These are phyloP conservation scores for Alternaria sp. DNA, from an alignment of 2,329 filamentous ascomycete species.

Conservation along the genomic window DNA sequence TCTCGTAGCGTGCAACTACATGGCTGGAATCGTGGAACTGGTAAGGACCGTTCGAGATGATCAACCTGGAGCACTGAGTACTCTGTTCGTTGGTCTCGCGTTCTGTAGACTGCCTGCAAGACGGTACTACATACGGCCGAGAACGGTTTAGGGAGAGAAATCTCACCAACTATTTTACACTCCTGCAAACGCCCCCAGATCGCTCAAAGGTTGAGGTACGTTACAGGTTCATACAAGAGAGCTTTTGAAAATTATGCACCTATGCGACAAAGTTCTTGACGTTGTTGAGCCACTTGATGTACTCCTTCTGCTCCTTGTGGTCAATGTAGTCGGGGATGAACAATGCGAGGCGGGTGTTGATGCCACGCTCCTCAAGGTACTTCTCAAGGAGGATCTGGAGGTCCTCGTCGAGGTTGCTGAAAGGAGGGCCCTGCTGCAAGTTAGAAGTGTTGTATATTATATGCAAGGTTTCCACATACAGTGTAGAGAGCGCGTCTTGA, in stretches of 20 bases:
- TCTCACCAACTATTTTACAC: constrained; percentile 39
- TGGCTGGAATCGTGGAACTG: neutral
- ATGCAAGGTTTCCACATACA: constrained; percentile 1
- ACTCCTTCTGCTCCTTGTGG: constrained; percentile 98
- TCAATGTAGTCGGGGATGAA: constrained; percentile 98
- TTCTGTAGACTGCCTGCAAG: neutral
- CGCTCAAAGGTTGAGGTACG: constrained; percentile 19
- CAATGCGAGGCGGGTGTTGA: constrained; percentile 84
- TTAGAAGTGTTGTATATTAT: neutral
- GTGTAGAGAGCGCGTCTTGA: constrained; percentile 81
- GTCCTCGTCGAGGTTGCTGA: constrained; percentile 94
- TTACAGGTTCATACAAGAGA: constrained; percentile 31
- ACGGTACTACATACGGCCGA: neutral
- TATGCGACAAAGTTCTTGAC: constrained; percentile 84
- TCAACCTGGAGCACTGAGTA: neutral
- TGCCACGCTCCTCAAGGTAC: constrained; percentile 92
- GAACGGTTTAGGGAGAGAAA: constrained; percentile 1
- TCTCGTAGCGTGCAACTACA: constrained; percentile 1
- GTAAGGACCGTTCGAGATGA: neutral
- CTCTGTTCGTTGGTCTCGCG: neutral
- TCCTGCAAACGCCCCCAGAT: constrained; percentile 23
- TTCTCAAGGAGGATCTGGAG: constrained; percentile 90
- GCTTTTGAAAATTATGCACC: constrained; percentile 1
- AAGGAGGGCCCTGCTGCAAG: constrained; percentile 72
- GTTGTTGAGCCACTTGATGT: constrained; percentile 85